Evolutionary conservation across 352 stramenopile genomes (phyloP).

Genomic region (Pythium plurisporium): DNA sequence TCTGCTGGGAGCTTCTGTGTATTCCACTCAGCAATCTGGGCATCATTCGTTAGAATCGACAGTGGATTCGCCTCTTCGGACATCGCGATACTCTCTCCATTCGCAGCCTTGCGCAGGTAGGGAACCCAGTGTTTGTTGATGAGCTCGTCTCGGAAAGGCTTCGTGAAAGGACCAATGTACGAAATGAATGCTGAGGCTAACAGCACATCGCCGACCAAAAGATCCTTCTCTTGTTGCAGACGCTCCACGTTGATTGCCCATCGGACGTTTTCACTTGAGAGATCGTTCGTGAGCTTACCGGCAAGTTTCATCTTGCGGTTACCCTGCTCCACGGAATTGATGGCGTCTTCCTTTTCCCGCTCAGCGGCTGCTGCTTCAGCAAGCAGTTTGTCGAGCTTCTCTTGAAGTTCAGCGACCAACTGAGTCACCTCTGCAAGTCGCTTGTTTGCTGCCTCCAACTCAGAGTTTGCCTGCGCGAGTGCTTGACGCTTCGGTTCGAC

Average conservation of each 20-base stretch:
- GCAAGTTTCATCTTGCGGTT: slow-evolving; percentile 95
- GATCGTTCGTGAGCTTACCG: slow-evolving; percentile 91
- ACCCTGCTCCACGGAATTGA: slow-evolving; percentile 89
- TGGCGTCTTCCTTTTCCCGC: slow-evolving; percentile 91
- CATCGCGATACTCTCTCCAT: slow-evolving; percentile 88
- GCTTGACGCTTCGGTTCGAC: slow-evolving; percentile 94
- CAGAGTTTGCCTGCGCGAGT: slow-evolving; percentile 87
- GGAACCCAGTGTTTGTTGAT: slow-evolving; percentile 93
- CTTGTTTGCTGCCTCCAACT: slow-evolving; percentile 89
- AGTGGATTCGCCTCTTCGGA: slow-evolving; percentile 87
- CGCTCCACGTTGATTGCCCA: slow-evolving; percentile 93
- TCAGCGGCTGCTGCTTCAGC: slow-evolving; percentile 88
- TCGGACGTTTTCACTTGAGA: slow-evolving; percentile 94
- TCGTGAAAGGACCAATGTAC: slow-evolving; percentile 95
- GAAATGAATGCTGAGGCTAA: slow-evolving; percentile 94
- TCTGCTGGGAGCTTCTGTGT: slow-evolving; percentile 90
- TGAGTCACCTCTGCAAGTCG: slow-evolving; percentile 85
- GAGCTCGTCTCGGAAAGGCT: slow-evolving; percentile 91
- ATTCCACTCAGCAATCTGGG: slow-evolving; percentile 93
- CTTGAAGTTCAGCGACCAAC: slow-evolving; percentile 90
- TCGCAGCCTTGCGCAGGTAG: slow-evolving; percentile 84
- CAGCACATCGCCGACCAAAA: slow-evolving; percentile 93
- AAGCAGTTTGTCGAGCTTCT: slow-evolving; percentile 91
- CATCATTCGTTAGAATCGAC: slow-evolving; percentile 89
- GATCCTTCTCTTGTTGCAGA: slow-evolving; percentile 88